Conservation (phyloP, 2,329 filamentous ascomycete species). For the Emergomyces africanus region DNA sequence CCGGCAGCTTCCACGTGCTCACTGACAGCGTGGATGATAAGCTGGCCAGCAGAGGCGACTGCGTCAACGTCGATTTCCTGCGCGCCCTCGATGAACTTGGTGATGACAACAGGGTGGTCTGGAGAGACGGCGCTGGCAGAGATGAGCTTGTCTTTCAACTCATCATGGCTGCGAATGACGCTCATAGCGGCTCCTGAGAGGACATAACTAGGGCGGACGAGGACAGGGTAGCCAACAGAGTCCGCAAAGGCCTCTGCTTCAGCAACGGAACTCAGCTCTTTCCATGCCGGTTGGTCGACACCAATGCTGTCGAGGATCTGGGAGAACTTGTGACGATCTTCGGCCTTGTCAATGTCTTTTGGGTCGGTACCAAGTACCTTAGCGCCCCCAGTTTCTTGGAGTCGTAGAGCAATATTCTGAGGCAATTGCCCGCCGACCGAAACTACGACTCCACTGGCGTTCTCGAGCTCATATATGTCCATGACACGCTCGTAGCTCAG, state of each 20-base stretch:
- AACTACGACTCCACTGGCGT: constrained; percentile 74
- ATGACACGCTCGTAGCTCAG: constrained; percentile 94
- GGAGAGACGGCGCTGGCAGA: constrained; percentile 84
- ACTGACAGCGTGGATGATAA: constrained; percentile 82
- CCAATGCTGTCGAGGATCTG: constrained; percentile 94
- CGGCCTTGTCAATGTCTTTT: constrained; percentile 90
- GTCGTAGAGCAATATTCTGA: constrained; percentile 89
- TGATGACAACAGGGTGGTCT: constrained; percentile 96
- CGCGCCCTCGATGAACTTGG: constrained; percentile 94
- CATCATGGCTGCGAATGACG: constrained; percentile 74
- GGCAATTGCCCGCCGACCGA: constrained; percentile 93
- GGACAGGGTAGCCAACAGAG: constrained; percentile 79
- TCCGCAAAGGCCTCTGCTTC: constrained; percentile 81
- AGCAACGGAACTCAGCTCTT: constrained; percentile 80
- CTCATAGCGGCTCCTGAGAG: constrained; percentile 98
- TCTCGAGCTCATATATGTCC: constrained; percentile 95
- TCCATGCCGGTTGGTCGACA: constrained; percentile 95
- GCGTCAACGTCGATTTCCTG: constrained; percentile 95
- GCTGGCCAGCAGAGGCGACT: constrained; percentile 72
- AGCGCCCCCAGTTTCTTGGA: constrained; percentile 82
- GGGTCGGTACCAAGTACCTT: constrained; percentile 89
- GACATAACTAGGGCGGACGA: constrained; percentile 90
- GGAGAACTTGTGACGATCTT: constrained; percentile 97
- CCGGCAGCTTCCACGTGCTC: constrained; percentile 96
- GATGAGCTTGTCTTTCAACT: constrained; percentile 89